These are phyloP conservation scores for Cladosporium austrohemisphaericum DNA, from an alignment of 2,329 filamentous ascomycete genomes.

Conservation along the genomic window DNA sequence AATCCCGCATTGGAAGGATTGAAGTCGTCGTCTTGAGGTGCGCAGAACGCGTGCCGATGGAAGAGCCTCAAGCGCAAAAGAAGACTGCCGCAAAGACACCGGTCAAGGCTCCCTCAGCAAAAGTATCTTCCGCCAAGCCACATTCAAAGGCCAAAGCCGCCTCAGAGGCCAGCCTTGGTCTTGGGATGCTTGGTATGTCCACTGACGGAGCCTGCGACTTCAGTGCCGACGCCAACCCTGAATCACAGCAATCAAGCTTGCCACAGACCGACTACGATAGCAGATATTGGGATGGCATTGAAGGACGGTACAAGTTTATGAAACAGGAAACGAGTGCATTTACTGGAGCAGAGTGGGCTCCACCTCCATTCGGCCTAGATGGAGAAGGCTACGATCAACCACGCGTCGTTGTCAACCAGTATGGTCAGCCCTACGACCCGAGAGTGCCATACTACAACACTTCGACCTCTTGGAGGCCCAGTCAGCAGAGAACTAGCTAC, in stretches of 20 bases:
- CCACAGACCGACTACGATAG: not conserved
- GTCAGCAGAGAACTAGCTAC: too few species aligned
- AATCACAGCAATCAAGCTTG: not conserved
- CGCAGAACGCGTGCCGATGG: slow-evolving; percentile 20
- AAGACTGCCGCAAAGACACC: slow-evolving; percentile 12
- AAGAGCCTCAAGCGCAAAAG: not conserved
- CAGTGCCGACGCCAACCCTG: not conserved
- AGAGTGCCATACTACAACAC: slow-evolving; percentile 5
- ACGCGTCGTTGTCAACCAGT: not conserved
- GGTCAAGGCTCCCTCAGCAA: slow-evolving; percentile 11
- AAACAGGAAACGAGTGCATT: too few species aligned
- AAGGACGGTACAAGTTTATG: not conserved
- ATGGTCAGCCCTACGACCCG: not conserved
- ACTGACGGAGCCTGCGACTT: slow-evolving; percentile 34
- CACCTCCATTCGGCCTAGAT: not conserved
- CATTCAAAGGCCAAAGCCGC: slow-evolving; percentile 15
- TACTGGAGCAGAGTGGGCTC: too few species aligned
- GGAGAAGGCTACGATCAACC: not conserved
- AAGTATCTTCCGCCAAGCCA: slow-evolving; percentile 17
- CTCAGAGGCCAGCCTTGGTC: too few species aligned
- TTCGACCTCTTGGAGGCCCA: not conserved
- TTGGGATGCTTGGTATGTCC: slow-evolving; percentile 31
- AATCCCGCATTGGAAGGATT: slow-evolving; percentile 45
- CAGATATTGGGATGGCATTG: not conserved
- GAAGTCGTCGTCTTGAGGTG: slow-evolving; percentile 48